Base-by-base conservation (phyloP, 257 asterid species). In the Fraxinus pennsylvanica region DNA sequence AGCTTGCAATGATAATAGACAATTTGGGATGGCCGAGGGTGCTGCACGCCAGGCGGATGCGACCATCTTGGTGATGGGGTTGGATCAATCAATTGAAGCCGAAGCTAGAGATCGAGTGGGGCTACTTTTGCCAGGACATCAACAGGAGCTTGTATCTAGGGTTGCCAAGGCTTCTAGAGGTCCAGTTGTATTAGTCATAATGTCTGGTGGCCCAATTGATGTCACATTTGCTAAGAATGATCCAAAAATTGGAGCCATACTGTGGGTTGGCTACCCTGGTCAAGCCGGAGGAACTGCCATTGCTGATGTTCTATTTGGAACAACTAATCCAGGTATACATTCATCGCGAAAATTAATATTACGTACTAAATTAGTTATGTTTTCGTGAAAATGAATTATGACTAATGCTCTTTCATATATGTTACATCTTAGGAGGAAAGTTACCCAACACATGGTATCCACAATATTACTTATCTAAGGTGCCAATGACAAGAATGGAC, bases 381-480 rank as follows among this genome's bases (percentile, higher is more conserved):
- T 4, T 6, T 59, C 1, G 33, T 61, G 27, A 61, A 61, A 25
- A 8, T 6, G 19, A 63, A 63, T 25, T 25, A 25, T 4, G 69
- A 25, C 69, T 63, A 25, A 63, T 1, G 67, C 27, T 21, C 30
- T 22, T 17, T 73, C 10, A 9, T 59, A 12, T 5, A 6, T 75
- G 27, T n/a, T 45, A 4, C 29, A 36, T 10, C 22, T 25, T 38
- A 94, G 99, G 97, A 10, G 99, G 96, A 1, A 95, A 84, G 75
- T 88, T 95, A 76, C 98, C 99, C 0, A 90, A 87, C 92, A 92
- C 98, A 76, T 94, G 98, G 98, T 94, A 94, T 67, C 97, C 97
- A 66, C 93, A 92, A 86, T 84, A 80, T 39, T 92, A 90, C 54
- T 71, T 92, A 72, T 75, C 82, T 0, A 92, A 88, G 79, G 82